Evolutionary conservation across 768 basidiomycete species (phyloP).

Genomic region (Tylopilus felleus): DNA sequence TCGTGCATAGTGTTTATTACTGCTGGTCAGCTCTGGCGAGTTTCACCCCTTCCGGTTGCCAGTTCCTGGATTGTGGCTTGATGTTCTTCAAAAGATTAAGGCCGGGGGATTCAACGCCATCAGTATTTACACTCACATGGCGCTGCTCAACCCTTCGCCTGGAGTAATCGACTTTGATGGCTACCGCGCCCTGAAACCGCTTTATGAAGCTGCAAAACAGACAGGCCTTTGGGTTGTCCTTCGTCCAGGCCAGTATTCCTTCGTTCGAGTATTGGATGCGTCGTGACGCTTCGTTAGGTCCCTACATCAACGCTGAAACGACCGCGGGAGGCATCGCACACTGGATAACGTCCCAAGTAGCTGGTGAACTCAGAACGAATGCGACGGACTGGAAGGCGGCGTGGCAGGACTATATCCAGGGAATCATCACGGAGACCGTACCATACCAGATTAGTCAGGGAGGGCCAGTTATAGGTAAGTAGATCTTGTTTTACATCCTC

Average conservation of each 20-base stretch:
- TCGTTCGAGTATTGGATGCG: not conserved
- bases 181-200: slow-evolving; percentile 63
- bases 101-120: slow-evolving; percentile 77
- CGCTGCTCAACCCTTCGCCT: slow-evolving; percentile 67
- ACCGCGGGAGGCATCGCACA: slow-evolving; percentile 70
- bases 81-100: slow-evolving; percentile 77
- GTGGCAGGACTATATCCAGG: slow-evolving; percentile 71
- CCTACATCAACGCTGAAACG: slow-evolving; percentile 76
- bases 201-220: slow-evolving; percentile 70
- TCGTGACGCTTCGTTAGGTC: slow-evolving; percentile 19
- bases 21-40: slow-evolving; percentile 63
- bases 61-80: slow-evolving; percentile 75
- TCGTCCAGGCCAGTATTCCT: slow-evolving; percentile 59
- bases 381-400: slow-evolving; percentile 65
- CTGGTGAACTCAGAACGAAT: slow-evolving; percentile 64
- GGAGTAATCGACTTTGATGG: slow-evolving; percentile 71
- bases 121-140: slow-evolving; percentile 82
- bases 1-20: not conserved
- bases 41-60: slow-evolving; percentile 83
- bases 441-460: slow-evolving; percentile 68
- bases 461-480: slow-evolving; percentile 70
- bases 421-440: slow-evolving; percentile 55
- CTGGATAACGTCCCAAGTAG: slow-evolving; percentile 69
- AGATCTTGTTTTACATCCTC: not conserved
- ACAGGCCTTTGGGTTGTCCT: slow-evolving; percentile 78